A percentile compares a stretch with the other conserved stretches of the same genome.
These are phyloP conservation scores for Geotrichum carabidarum DNA, from an alignment of 1,139 yeast species.

Conservation along the genomic window DNA sequence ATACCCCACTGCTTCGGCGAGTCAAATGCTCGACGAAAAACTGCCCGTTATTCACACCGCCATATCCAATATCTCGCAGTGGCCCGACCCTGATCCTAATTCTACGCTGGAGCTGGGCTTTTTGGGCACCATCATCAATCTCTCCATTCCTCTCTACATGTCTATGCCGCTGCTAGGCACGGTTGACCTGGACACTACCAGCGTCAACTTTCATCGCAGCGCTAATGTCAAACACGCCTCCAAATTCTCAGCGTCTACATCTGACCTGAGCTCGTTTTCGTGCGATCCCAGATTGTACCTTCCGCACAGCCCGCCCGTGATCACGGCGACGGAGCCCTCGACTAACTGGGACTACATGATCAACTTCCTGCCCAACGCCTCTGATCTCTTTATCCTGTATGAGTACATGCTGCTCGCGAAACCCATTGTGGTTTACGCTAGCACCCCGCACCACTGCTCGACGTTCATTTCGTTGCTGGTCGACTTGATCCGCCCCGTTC, in stretches of 20 bases:
- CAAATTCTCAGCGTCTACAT: slow-evolving; percentile 8
- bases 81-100: slow-evolving; percentile 30
- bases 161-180: slow-evolving; percentile 22
- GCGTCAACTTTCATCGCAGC: slow-evolving; percentile 13
- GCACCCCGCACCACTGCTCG: slow-evolving; percentile 30
- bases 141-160: slow-evolving; percentile 20
- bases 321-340: slow-evolving; percentile 23
- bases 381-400: slow-evolving; percentile 29
- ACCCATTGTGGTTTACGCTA: slow-evolving; percentile 29
- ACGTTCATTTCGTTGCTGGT: slow-evolving; percentile 27
- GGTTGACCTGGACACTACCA: slow-evolving; percentile 14
- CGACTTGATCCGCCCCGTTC: slow-evolving; percentile 29
- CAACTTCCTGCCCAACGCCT: slow-evolving; percentile 21
- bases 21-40: slow-evolving; percentile 23
- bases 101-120: slow-evolving; percentile 28
- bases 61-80: slow-evolving; percentile 29
- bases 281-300: slow-evolving; percentile 7
- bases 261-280: slow-evolving; percentile 4
- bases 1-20: background rate
- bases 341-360: slow-evolving; percentile 27
- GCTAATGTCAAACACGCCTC: background rate
- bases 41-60: slow-evolving; percentile 32
- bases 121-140: slow-evolving; percentile 27
- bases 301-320: slow-evolving; percentile 14
- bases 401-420: slow-evolving; percentile 28